Base-by-base conservation (phyloP, 2,329 filamentous ascomycete species). In the Monosporascus cannonballus region DNA sequence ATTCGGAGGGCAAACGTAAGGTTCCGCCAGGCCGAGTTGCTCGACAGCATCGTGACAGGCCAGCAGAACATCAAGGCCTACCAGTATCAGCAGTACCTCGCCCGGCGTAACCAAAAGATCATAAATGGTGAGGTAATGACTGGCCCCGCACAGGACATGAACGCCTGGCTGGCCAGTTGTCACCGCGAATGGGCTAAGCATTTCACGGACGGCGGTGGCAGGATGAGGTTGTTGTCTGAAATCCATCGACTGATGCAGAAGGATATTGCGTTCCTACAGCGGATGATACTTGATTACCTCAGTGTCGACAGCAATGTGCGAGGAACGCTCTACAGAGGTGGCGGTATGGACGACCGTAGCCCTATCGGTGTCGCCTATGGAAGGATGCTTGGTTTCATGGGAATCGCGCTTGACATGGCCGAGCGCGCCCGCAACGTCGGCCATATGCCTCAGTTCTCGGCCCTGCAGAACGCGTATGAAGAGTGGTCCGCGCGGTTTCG, bases 201-300 rank as follows among this genome's bases (percentile, higher is more conserved):
- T 17, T 56, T 56, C 41, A 11, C 47, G 4, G 25, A 49, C 4
- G 61, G 61, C 11, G 61, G 61, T 6, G 1, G 0, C 18, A 9
- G 64, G 0, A 61, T 65, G 57, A 37, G 27, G 15, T 1, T 5
- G 4, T 6, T 58, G 5, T 6, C 52, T 1, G 17, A 25, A 8
- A 18, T 54, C 8, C 48, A 61, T 14, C 39, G 46, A 4, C 1
- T 34, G 3, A 42, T 60, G 36, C 50, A 54, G 27, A 2, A 25
- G 0, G 64, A 66, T 1, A 20, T 65, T 24, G 46, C 41, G 1
- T 30, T 48, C 8, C 8, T 64, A 44, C 52, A 66, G 51, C 54
- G 53, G 4, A 54, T 65, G 50, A 27, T 62, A 2, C 58, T 63
- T n/a, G 56, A 61, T 17, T 61, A 49, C 49, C 51, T 60, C 20